phyloP scores from a whole-genome alignment of 2,329 filamentous ascomycete species.

The Xylariaceae sp. region DNA sequence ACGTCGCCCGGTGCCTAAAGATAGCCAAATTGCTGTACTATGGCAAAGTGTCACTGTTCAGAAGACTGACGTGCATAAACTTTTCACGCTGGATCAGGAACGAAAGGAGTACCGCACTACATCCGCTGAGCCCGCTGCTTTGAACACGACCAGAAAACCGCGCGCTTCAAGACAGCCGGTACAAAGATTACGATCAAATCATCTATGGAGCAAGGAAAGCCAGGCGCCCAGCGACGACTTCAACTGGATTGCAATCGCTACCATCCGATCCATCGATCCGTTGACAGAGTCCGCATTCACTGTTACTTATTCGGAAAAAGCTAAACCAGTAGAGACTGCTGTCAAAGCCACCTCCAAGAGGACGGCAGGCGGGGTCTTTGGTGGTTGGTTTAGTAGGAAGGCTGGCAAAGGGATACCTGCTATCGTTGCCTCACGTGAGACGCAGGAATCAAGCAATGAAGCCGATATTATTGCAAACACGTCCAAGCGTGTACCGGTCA shows the following conservation, averaged over 20 bases:
- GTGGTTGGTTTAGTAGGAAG: slow-evolving; percentile 23
- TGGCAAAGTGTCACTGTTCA: too few relatives aligned
- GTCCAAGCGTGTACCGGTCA: too few relatives aligned
- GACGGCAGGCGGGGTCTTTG: slow-evolving; percentile 18
- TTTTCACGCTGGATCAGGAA: slow-evolving; percentile 31
- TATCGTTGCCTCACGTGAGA: too few relatives aligned
- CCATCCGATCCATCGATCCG: slow-evolving; percentile 21
- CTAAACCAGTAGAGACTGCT: slow-evolving; percentile 19
- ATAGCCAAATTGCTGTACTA: too few relatives aligned
- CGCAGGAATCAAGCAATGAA: too few relatives aligned
- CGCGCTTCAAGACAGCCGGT: slow-evolving; percentile 25
- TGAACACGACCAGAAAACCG: slow-evolving; percentile 32
- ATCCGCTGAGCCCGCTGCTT: slow-evolving; percentile 30
- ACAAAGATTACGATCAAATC: slow-evolving; percentile 23
- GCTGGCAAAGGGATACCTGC: slow-evolving; percentile 15
- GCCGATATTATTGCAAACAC: too few relatives aligned
- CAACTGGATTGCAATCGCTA: slow-evolving; percentile 29
- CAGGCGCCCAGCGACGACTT: slow-evolving; percentile 15
- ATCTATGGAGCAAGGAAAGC: slow-evolving; percentile 19
- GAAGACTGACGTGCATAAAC: neutral
- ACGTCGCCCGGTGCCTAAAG: too few relatives aligned
- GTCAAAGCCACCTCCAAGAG: slow-evolving; percentile 12
- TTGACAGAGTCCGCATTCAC: slow-evolving; percentile 19
- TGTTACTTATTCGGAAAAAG: slow-evolving; percentile 19
- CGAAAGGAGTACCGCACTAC: slow-evolving; percentile 32